phyloP scores from a whole-genome alignment of 768 basidiomycete species.

The Panellus pusillus region DNA sequence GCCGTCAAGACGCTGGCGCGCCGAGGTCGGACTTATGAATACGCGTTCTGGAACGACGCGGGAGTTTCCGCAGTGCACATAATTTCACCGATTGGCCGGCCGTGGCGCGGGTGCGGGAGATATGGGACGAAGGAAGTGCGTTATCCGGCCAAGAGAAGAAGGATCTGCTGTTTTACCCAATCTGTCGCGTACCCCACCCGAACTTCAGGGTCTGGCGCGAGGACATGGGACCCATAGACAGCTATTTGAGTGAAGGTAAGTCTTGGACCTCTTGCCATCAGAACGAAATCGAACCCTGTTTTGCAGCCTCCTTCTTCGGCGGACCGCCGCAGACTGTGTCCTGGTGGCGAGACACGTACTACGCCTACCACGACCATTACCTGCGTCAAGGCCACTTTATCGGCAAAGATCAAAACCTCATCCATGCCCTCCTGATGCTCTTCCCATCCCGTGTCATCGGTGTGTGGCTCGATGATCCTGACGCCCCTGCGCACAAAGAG shows the following conservation, averaged over 20 bases:
- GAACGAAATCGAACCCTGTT: background rate
- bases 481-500: slow-evolving; percentile 23
- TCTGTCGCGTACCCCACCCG: slow-evolving; percentile 34
- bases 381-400: slow-evolving; percentile 45
- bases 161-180: slow-evolving; percentile 50
- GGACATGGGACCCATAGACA: slow-evolving; percentile 48
- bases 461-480: slow-evolving; percentile 35
- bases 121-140: slow-evolving; percentile 37
- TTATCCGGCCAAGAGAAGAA: slow-evolving; percentile 30
- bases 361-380: slow-evolving; percentile 52
- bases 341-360: slow-evolving; percentile 48
- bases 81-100: slow-evolving; percentile 49
- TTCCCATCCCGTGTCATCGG: slow-evolving; percentile 45
- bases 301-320: slow-evolving; percentile 56
- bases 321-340: slow-evolving; percentile 41
- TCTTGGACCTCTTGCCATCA: background rate
- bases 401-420: slow-evolving; percentile 56
- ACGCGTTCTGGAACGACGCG: slow-evolving; percentile 60
- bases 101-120: slow-evolving; percentile 34
- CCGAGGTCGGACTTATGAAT: slow-evolving; percentile 39
- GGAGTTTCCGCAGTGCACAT: slow-evolving; percentile 49
- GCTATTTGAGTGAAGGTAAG: slow-evolving; percentile 53
- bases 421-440: slow-evolving; percentile 45
- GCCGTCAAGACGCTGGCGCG: slow-evolving; percentile 32
- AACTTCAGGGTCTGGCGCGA: slow-evolving; percentile 39